Evolutionary conservation across 2,329 filamentous ascomycete genomes (phyloP).

Genomic region (Aspergillus sergii): DNA sequence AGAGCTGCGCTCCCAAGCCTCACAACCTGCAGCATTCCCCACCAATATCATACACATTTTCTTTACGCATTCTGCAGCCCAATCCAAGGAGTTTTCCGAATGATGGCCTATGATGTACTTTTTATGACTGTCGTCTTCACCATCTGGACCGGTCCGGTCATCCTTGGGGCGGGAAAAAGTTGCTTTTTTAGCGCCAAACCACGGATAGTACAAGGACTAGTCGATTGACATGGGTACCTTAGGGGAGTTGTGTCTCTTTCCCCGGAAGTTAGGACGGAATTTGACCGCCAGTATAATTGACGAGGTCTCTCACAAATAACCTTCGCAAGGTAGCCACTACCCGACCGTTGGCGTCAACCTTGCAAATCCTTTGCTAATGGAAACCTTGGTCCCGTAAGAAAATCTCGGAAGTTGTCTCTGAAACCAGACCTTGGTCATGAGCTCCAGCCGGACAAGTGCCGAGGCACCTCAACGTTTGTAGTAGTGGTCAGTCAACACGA

Average conservation of each 20-base stretch:
- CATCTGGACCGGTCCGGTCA: constrained; percentile 14
- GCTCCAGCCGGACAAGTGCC: background rate
- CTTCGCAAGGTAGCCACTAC: constrained; percentile 12
- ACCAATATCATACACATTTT: constrained; percentile 2
- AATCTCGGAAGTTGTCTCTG: background rate
- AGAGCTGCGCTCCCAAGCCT: constrained; percentile 4
- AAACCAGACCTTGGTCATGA: background rate
- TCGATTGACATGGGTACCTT: constrained; percentile 17
- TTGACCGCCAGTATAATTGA: constrained; percentile 16
- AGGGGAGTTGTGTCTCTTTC: constrained; percentile 10
- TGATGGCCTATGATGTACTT: background rate
- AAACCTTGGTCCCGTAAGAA: constrained; percentile 5
- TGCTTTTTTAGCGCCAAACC: constrained; percentile 20
- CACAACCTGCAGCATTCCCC: constrained; percentile 1
- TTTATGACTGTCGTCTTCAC: constrained; percentile 2
- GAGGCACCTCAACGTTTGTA: constrained; percentile 3
- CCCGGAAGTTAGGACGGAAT: constrained; percentile 19
- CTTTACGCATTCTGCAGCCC: constrained; percentile 15
- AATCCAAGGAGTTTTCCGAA: constrained; percentile 15
- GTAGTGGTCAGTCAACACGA: constrained; percentile 13
- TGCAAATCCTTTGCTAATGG: constrained; percentile 16
- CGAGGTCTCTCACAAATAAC: constrained; percentile 1
- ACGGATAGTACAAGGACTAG: constrained; percentile 14
- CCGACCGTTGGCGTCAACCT: constrained; percentile 15
- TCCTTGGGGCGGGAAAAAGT: constrained; percentile 20